These are phyloP conservation scores for Sechiopsis laciniata DNA, from an alignment of 306 rosid genomes.

Conservation along the genomic window DNA sequence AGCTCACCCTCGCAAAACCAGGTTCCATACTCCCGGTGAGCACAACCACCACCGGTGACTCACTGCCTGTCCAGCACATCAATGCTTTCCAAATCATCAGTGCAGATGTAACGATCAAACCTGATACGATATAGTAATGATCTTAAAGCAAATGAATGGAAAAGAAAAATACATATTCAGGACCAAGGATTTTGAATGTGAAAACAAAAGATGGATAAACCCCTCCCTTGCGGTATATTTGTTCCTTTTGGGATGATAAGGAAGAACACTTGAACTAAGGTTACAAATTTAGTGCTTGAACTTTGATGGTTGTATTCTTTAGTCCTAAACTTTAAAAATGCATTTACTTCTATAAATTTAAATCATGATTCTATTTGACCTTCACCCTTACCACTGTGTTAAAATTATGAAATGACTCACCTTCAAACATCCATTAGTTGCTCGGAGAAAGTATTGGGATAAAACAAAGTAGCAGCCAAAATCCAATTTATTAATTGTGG, in stretches of 20 bases:
- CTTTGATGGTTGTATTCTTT: not conserved
- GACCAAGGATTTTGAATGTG: not conserved
- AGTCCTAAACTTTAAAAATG: not conserved
- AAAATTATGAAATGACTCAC: not conserved
- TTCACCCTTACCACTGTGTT: not conserved
- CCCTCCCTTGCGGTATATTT: not conserved
- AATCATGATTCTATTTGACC: not conserved
- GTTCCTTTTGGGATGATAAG: not conserved
- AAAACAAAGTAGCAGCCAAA: not conserved
- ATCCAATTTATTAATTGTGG: no score
- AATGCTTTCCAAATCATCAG: conserved; percentile 70
- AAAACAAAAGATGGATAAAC: not conserved
- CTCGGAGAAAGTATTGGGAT: not conserved
- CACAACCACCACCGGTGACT: conserved; percentile 77
- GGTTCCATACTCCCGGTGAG: conserved; percentile 90
- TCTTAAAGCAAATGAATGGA: not conserved
- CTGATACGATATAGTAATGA: conserved; percentile 28
- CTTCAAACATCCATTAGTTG: not conserved
- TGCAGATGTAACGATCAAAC: conserved; percentile 57
- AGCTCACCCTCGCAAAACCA: conserved; percentile 64
- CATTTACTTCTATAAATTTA: not conserved
- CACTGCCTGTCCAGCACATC: conserved; percentile 60
- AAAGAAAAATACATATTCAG: not conserved
- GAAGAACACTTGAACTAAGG: not conserved
- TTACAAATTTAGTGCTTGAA: not conserved